A percentile compares a stretch with the other conserved stretches of the same genome.
These are phyloP conservation scores for Tritrichomonas musculus DNA, from an alignment of 208 protist genomes.

Conservation along the genomic window DNA sequence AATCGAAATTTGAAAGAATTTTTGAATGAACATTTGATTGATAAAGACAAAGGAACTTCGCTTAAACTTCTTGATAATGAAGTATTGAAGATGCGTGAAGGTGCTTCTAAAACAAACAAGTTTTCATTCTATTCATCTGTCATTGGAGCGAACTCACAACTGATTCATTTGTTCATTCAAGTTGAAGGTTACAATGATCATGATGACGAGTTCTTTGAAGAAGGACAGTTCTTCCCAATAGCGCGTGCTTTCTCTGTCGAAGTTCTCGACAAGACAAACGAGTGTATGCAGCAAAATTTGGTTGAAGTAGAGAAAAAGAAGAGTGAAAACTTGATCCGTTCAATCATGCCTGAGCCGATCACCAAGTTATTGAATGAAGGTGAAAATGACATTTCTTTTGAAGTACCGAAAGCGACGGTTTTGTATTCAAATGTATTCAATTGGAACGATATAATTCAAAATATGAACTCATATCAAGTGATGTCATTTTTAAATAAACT, in stretches of 20 bases:
- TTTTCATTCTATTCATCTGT: not conserved
- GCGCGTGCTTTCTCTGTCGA: not conserved
- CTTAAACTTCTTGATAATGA: not conserved
- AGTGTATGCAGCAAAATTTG: not conserved
- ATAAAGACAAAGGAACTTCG: not conserved
- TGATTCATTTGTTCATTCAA: not conserved
- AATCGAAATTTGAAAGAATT: not conserved
- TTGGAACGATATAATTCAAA: not conserved
- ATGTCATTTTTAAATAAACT: not conserved
- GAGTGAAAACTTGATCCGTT: not conserved
- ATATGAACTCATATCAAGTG: not conserved
- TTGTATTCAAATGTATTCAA: not conserved
- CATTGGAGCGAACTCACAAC: not conserved
- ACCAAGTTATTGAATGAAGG: not conserved
- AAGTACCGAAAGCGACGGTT: not conserved
- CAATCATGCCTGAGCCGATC: not conserved
- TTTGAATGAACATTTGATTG: not conserved
- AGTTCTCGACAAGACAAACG: not conserved
- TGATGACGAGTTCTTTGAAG: not conserved
- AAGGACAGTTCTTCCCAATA: not conserved
- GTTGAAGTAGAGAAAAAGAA: not conserved
- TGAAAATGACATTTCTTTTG: not conserved
- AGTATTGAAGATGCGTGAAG: not conserved
- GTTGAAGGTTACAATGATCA: not conserved
- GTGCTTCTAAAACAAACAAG: not conserved